phyloP scores from a whole-genome alignment of 1,284 basidiomycete genomes.

The Athelia psychrophila region DNA sequence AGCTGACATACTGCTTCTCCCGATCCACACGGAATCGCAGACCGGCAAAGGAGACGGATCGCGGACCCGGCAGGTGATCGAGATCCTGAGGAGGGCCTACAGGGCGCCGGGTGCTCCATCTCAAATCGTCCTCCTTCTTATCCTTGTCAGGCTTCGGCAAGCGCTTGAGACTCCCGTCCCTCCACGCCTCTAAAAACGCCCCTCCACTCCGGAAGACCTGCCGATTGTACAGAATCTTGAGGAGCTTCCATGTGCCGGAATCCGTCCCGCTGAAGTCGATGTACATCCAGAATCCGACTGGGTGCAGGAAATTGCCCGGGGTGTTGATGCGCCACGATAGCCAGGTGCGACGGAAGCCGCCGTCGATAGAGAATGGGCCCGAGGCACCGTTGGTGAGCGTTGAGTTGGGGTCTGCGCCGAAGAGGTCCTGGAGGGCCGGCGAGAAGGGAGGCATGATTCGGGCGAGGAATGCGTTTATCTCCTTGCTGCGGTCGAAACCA shows the following conservation, averaged over 20 bases:
- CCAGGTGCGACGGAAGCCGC: conserved; percentile 55
- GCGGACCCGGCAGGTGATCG: conserved; percentile 60
- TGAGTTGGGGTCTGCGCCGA: conserved; percentile 41
- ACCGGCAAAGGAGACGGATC: conserved; percentile 56
- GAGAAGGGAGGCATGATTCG: conserved; percentile 26
- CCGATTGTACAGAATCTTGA: conserved; percentile 61
- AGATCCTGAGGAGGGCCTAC: conserved; percentile 43
- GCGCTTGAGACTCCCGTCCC: conserved; percentile 49
- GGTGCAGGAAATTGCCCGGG: conserved; percentile 50
- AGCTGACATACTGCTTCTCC: conserved; percentile 52
- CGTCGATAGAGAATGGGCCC: conserved; percentile 59
- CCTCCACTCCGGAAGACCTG: conserved; percentile 47
- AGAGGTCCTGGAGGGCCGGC: conserved; percentile 34
- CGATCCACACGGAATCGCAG: conserved; percentile 55
- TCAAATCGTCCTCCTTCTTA: conserved; percentile 19
- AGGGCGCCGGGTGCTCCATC: conserved; percentile 48
- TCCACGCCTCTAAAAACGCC: conserved; percentile 51
- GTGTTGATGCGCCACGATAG: conserved; percentile 45
- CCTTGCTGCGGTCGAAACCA: conserved; percentile 31
- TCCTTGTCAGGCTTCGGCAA: conserved; percentile 28
- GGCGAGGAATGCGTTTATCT: conserved; percentile 32
- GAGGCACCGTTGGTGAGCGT: conserved; percentile 41
- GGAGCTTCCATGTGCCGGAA: conserved; percentile 43
- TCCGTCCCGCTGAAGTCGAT: conserved; percentile 59
- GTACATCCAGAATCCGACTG: conserved; percentile 55